Evolutionary conservation across 148 eudicot genomes (phyloP).

Genomic region (Hydrangea macrophylla): DNA sequence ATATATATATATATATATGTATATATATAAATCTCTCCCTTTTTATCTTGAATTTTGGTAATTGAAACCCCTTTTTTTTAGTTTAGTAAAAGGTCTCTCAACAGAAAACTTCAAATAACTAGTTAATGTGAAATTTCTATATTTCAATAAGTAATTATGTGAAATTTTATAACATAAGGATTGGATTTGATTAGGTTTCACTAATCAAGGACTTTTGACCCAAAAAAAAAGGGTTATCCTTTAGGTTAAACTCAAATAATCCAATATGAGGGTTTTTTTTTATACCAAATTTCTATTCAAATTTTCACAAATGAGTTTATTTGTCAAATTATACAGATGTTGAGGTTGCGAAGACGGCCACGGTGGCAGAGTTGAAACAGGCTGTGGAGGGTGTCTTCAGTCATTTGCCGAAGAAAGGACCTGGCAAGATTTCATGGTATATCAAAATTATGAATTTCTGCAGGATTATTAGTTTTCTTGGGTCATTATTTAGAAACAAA

Average conservation of each 20-base stretch:
- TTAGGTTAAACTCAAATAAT: no score
- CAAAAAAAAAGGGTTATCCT: no score
- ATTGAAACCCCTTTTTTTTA: not conserved
- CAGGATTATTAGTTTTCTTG: not conserved
- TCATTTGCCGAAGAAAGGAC: slow-evolving; percentile 49
- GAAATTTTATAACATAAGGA: no score
- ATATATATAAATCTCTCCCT: no score
- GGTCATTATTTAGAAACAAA: not conserved
- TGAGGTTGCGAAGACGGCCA: slow-evolving; percentile 51
- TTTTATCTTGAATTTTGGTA: not conserved
- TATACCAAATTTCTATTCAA: not conserved
- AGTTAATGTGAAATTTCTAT: no score
- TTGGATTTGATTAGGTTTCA: no score
- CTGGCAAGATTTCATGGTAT: slow-evolving; percentile 74
- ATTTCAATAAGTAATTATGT: no score
- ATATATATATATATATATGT: no score
- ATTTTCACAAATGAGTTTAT: slow-evolving; percentile 4
- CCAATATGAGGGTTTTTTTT: not conserved
- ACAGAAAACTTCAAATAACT: no score
- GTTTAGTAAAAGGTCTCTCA: no score
- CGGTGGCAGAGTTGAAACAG: slow-evolving; percentile 57
- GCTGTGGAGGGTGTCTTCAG: slow-evolving; percentile 60
- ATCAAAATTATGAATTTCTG: not conserved
- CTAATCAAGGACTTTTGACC: no score
- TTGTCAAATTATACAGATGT: slow-evolving; percentile 35